These are phyloP conservation scores for Lenzites betulinus DNA, from an alignment of 768 basidiomycete genomes.

Conservation along the genomic window DNA sequence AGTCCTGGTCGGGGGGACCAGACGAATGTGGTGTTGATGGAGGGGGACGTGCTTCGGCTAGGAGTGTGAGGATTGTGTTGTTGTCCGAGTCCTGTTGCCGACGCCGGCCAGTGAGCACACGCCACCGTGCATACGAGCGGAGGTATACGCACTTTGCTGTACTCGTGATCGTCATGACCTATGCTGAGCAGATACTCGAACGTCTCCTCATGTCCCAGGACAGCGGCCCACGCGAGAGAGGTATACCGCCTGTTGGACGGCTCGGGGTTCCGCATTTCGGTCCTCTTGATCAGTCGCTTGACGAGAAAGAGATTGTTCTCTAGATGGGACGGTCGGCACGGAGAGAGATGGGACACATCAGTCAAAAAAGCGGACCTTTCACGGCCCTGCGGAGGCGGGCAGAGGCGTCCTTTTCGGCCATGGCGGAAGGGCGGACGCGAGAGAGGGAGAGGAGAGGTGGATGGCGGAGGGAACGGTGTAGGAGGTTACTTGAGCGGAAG, in stretches of 20 bases:
- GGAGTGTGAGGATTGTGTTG: constrained; percentile 89
- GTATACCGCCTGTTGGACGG: constrained; percentile 74
- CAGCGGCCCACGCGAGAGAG: constrained; percentile 89
- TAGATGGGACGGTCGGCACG: constrained; percentile 34
- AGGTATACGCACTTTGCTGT: constrained; percentile 68
- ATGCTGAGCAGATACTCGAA: constrained; percentile 86
- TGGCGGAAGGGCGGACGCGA: constrained; percentile 38
- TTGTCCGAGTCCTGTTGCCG: constrained; percentile 78
- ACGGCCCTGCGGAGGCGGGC: constrained; percentile 77
- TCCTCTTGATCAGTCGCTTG: constrained; percentile 80
- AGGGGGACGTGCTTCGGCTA: constrained; percentile 78
- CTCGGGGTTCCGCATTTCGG: constrained; percentile 92
- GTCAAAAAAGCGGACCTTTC: constrained; percentile 51
- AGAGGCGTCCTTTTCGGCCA: constrained; percentile 84
- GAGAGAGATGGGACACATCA: background rate
- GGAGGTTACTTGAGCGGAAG: constrained; percentile 7
- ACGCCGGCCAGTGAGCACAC: background rate
- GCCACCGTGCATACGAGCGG: background rate
- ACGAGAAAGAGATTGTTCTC: constrained; percentile 96
- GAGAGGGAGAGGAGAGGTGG: constrained; percentile 21
- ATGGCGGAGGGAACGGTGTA: constrained; percentile 21
- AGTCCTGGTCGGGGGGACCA: constrained; percentile 55
- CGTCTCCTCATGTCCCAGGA: constrained; percentile 86
- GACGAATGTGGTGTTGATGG: constrained; percentile 47
- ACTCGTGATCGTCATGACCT: constrained; percentile 92